phyloP scores from a whole-genome alignment of 345 rosid genomes.

The Ceriops zippeliana region DNA sequence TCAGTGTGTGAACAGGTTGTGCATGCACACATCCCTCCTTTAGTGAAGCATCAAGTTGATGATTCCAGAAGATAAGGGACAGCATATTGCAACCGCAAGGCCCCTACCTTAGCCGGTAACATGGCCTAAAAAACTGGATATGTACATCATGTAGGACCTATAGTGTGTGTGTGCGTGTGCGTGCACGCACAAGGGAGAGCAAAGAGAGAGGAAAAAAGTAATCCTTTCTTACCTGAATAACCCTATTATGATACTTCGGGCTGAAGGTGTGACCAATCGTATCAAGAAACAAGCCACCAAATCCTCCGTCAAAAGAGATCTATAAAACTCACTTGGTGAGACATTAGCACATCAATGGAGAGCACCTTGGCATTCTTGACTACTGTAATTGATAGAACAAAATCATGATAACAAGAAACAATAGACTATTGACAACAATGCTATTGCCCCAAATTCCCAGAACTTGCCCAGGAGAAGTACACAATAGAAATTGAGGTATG shows the following conservation, averaged over 20 bases:
- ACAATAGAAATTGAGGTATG: no score
- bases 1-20: no score
- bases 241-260: slow-evolving; percentile 71
- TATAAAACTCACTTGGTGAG: slow-evolving; percentile 21
- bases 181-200: background rate
- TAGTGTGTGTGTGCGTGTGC: background rate
- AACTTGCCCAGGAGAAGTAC: no score
- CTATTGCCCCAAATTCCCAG: no score
- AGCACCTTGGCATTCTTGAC: background rate
- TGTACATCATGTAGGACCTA: background rate
- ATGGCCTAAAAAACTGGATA: no score
- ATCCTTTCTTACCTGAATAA: slow-evolving; percentile 54
- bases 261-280: slow-evolving; percentile 78
- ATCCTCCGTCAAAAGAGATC: slow-evolving; percentile 86
- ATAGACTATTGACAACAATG: no score
- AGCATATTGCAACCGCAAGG: no score
- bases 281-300: slow-evolving; percentile 76
- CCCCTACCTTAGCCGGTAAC: no score
- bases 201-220: no score
- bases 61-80: no score
- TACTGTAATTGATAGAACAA: background rate
- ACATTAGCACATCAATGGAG: background rate
- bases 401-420: background rate
- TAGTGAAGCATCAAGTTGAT: no score
- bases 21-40: no score